Base-by-base conservation (phyloP, 2,329 filamentous ascomycete genomes). In the Trichoderma polysporum region DNA sequence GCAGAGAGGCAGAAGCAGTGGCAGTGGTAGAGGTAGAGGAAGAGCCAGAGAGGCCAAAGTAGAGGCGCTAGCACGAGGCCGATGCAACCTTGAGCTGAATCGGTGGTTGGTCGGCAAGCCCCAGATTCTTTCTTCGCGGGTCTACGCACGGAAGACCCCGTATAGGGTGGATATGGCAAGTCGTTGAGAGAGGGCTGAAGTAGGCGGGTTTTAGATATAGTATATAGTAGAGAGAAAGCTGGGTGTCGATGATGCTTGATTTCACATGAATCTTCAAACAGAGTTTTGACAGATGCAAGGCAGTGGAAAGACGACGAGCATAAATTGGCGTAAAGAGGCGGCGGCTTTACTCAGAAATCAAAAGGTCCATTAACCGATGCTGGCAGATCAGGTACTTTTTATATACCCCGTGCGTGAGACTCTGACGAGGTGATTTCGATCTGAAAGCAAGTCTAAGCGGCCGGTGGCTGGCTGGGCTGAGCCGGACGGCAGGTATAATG, bases 1-100 rank as follows among this genome's bases (percentile, higher is more conserved):
- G 75, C 22, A 69, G 71, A 10, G 72, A 73, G 15, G 80, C 78
- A 35, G 78, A 81, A 25, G 74, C 71, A 12, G 72, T 74, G 56
- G 77, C 74, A 73, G 79, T 75, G 33, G 68, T 69, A 33, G 66
- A 71, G 64, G 19, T 19, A 7, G 49, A 52, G n/a, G 31, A 27
- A 33, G 19, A 59, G 37, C 22, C 27, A n/a, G 27, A 49, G 37
- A 49, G n/a, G n/a, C 15, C 22, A 12, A 57, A 13, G 53, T 22
- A 22, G 22, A 56, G n/a, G n/a, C n/a, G n/a, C 29, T 60, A 41
- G 49, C 22, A 9, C 22, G 29, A 12, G 47, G 2, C 39, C 19
- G 22, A 47, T 17, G 47, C 22, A 35, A 41, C 63, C 10, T 61
- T 22, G 45, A 60, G 41, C 19, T 29, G 2, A 7, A 17, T 35